phyloP scores from a whole-genome alignment of 1,284 basidiomycete genomes.

The Cryptococcus sp. region DNA sequence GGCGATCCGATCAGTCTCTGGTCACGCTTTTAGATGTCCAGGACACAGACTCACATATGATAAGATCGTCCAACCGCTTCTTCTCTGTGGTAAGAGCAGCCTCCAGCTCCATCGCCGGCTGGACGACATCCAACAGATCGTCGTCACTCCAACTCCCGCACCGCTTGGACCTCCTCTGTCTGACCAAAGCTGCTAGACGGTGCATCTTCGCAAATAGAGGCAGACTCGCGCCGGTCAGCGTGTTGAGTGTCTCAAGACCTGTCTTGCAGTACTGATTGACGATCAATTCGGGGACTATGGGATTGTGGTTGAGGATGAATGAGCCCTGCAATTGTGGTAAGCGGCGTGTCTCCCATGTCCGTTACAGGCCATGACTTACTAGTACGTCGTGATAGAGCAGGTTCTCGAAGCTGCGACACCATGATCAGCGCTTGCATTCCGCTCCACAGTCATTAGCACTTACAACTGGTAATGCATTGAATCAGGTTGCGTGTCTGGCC shows the following conservation, averaged over 20 bases:
- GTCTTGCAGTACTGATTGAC: constrained; percentile 14
- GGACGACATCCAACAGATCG: constrained; percentile 29
- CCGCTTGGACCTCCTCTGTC: constrained; percentile 19
- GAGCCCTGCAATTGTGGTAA: constrained; percentile 20
- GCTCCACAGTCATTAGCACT: constrained; percentile 3
- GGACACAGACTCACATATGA: constrained; percentile 22
- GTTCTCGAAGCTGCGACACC: constrained; percentile 36
- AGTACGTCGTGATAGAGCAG: constrained; percentile 41
- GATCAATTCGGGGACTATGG: constrained; percentile 26
- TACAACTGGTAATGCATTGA: constrained; percentile 38
- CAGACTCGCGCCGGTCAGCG: constrained; percentile 35
- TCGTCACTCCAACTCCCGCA: constrained; percentile 31
- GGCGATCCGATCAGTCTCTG: not conserved
- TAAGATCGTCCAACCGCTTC: constrained; percentile 31
- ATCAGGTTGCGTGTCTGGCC: constrained; percentile 14
- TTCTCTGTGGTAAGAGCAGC: constrained; percentile 32
- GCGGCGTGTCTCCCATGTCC: not conserved
- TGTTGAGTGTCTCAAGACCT: constrained; percentile 23
- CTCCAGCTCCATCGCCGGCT: constrained; percentile 31
- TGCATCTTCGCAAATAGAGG: constrained; percentile 38
- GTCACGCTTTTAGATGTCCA: not conserved
- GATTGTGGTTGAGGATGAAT: constrained; percentile 26
- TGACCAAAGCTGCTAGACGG: constrained; percentile 26
- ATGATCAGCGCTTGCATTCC: not conserved
- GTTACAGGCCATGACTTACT: constrained; percentile 13